These are phyloP conservation scores for Euryodendron excelsum DNA, from an alignment of 148 eudicot genomes.

Conservation along the genomic window DNA sequence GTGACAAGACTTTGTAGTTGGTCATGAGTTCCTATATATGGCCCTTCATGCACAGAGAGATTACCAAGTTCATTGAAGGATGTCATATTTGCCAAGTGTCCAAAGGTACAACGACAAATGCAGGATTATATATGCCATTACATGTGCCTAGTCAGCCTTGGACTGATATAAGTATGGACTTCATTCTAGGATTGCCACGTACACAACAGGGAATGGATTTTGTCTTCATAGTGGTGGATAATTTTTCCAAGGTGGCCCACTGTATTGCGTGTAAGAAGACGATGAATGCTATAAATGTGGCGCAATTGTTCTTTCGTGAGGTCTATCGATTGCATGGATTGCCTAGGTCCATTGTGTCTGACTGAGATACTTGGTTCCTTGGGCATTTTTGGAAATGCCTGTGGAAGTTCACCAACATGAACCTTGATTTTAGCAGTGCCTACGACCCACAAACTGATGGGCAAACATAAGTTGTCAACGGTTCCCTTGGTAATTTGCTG, in stretches of 20 bases:
- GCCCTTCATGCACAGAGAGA: background rate
- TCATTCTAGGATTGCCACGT: background rate
- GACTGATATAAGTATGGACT: constrained; percentile 14
- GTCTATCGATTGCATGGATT: background rate
- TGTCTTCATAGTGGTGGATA: background rate
- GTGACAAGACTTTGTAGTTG: no score
- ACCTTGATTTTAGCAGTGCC: background rate
- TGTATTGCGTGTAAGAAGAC: background rate
- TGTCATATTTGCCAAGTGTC: background rate
- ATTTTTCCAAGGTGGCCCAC: background rate
- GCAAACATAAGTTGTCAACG: background rate
- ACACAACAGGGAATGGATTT: constrained; percentile 5
- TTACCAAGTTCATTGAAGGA: background rate
- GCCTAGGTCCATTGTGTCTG: background rate
- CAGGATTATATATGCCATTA: background rate
- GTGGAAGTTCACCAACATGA: background rate
- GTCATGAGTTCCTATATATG: no score
- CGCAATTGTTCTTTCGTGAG: background rate
- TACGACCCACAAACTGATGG: background rate
- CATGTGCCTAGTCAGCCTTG: constrained; percentile 4
- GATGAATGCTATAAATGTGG: background rate
- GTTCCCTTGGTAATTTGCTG: no score
- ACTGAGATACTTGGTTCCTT: background rate
- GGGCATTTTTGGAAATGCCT: background rate
- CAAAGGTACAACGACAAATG: background rate